phyloP scores from a whole-genome alignment of 1,284 basidiomycete species.

The Ustilago loliicola region DNA sequence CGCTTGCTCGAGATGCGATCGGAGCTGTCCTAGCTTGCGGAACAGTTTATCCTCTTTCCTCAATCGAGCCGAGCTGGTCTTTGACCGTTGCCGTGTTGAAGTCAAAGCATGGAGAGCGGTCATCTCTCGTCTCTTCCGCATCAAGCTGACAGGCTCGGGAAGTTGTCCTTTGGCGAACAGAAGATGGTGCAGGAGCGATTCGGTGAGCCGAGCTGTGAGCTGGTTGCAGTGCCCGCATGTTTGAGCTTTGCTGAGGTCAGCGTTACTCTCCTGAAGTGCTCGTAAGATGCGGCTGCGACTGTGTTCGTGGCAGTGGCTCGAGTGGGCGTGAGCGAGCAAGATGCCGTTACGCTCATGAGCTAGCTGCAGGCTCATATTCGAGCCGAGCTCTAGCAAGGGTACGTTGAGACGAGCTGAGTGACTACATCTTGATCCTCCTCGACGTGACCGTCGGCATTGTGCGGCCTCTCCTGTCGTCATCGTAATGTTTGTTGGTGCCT shows the following conservation, averaged over 20 bases:
- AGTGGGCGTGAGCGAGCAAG: constrained; percentile 13
- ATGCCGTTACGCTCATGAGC: constrained; percentile 35
- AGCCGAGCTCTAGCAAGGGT: constrained; percentile 32
- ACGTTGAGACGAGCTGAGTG: constrained; percentile 31
- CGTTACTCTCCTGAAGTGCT: constrained; percentile 4
- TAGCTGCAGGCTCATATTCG: constrained; percentile 36
- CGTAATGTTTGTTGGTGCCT: not conserved
- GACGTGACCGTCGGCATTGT: constrained; percentile 1
- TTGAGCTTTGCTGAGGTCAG: constrained; percentile 41
- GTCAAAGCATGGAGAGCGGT: not conserved
- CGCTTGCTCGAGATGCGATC: constrained; percentile 24
- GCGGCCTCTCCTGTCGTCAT: not conserved
- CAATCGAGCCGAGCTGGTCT: constrained; percentile 9
- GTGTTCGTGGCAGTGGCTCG: not conserved
- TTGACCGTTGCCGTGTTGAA: not conserved
- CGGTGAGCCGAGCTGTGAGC: constrained; percentile 37
- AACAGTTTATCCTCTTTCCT: constrained; percentile 30
- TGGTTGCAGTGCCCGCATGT: constrained; percentile 39
- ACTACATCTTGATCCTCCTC: constrained; percentile 31
- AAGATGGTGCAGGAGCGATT: constrained; percentile 47
- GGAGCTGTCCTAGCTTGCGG: constrained; percentile 31
- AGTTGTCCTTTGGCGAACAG: constrained; percentile 56
- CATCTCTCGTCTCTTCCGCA: constrained; percentile 17
- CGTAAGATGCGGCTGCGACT: constrained; percentile 21
- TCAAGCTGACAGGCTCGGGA: constrained; percentile 41